Percentiles rank a stretch among this genome's conserved stretches.
Evolutionary conservation across 2,329 filamentous ascomycete species (phyloP).

Genomic region (Dactylonectria estremocensis): DNA sequence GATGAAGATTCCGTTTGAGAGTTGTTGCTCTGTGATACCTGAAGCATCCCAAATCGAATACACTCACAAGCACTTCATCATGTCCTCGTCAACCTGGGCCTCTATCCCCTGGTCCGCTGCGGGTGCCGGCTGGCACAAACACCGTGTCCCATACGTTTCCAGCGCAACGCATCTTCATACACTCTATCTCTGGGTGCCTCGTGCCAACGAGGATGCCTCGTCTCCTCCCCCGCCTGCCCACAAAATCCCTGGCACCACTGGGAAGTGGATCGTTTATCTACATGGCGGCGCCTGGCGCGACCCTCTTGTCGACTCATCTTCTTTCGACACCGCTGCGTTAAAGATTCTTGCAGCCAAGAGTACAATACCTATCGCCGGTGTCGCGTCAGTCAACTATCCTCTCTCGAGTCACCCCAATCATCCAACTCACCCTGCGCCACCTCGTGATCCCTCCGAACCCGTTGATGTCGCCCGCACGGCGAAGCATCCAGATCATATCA

Average conservation of each 20-base stretch:
- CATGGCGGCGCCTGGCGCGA: constrained; percentile 50
- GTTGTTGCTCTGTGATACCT: no score
- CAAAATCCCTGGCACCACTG: not conserved
- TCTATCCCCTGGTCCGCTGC: constrained; percentile 10
- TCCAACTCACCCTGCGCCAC: constrained; percentile 44
- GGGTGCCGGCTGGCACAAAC: constrained; percentile 1
- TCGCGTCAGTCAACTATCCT: constrained; percentile 67
- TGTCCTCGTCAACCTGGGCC: not conserved
- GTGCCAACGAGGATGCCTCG: not conserved
- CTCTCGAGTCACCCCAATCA: constrained; percentile 63
- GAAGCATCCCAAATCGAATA: no score
- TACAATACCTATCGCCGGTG: constrained; percentile 15
- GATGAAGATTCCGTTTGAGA: no score
- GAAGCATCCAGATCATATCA: not conserved
- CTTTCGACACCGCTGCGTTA: no score
- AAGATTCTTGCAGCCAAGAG: no score
- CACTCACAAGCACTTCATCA: not conserved
- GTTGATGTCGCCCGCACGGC: constrained; percentile 3
- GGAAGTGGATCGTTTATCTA: constrained; percentile 41
- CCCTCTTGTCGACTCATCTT: constrained; percentile 39
- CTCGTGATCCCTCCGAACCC: not conserved
- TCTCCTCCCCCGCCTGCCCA: not conserved
- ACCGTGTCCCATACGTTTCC: not conserved
- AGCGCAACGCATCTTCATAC: not conserved
- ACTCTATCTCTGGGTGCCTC: constrained; percentile 2